phyloP scores from a whole-genome alignment of 306 rosid genomes.

The Malus asiatica region DNA sequence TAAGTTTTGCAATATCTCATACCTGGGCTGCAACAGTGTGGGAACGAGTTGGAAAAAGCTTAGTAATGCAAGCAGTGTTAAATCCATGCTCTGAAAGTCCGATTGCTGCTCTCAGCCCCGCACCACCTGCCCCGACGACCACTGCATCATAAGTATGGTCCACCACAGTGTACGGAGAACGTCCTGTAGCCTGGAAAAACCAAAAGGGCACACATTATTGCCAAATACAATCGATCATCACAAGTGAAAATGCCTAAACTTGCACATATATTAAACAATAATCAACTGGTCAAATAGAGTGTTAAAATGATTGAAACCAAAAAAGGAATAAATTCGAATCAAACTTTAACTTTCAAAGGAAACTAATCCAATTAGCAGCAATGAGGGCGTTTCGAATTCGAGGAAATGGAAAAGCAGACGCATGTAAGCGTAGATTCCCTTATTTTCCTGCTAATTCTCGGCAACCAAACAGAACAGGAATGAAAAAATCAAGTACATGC shows the following conservation, averaged over 20 bases:
- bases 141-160: conserved; percentile 90
- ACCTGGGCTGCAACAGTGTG: conserved; percentile 99
- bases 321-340: background rate
- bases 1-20: background rate
- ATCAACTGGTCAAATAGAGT: background rate
- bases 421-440: background rate
- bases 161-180: conserved; percentile 70
- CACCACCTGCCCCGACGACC: conserved; percentile 97
- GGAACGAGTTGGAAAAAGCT: conserved; percentile 96
- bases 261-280: background rate
- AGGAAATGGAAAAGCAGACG: background rate
- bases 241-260: background rate
- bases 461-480: background rate
- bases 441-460: background rate
- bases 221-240: background rate
- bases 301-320: background rate
- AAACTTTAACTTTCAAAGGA: background rate
- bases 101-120: conserved; percentile 91
- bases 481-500: background rate
- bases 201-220: conserved; percentile 1
- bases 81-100: conserved; percentile 96
- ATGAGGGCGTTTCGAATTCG: background rate
- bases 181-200: conserved; percentile 47
- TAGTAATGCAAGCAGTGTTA: conserved; percentile 92
- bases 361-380: background rate